These are phyloP conservation scores for Mucor irregularis DNA, from an alignment of 371 early-diverging fungal genomes.

Conservation along the genomic window DNA sequence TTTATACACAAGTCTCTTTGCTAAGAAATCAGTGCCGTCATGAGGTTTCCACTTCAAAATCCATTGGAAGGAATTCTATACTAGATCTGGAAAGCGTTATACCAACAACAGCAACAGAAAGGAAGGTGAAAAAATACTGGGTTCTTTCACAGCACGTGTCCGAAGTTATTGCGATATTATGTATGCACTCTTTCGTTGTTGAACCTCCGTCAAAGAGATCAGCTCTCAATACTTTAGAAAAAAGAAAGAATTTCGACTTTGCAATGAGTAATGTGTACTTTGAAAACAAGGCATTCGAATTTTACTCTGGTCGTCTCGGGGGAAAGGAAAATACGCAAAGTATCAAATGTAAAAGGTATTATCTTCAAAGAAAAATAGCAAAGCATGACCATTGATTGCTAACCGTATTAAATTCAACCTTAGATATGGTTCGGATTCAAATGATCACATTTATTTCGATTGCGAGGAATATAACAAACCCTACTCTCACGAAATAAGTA, in stretches of 20 bases:
- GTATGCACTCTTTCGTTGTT: slow-evolving; percentile 85
- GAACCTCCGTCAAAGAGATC: neutral
- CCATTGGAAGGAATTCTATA: too few relatives aligned
- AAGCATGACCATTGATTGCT: too few relatives aligned
- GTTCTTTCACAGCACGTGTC: slow-evolving; percentile 95
- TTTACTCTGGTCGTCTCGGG: neutral
- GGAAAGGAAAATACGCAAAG: neutral
- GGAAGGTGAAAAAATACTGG: slow-evolving; percentile 94
- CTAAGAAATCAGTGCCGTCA: slow-evolving; percentile 14
- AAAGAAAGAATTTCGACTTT: slow-evolving; percentile 4
- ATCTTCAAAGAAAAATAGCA: neutral
- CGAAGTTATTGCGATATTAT: slow-evolving; percentile 86
- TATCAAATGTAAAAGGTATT: slow-evolving; percentile 12
- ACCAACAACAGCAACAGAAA: slow-evolving; percentile 25
- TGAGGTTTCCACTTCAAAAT: too few relatives aligned
- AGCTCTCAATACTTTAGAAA: too few relatives aligned
- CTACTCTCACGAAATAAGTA: slow-evolving; percentile 3
- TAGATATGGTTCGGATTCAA: slow-evolving; percentile 5
- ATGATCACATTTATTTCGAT: slow-evolving; percentile 5
- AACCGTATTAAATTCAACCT: neutral
- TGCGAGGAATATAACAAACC: slow-evolving; percentile 1
- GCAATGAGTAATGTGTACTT: slow-evolving; percentile 90
- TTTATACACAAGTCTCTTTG: neutral
- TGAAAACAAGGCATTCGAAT: slow-evolving; percentile 66
- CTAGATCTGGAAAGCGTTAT: too few relatives aligned